Evolutionary conservation across 768 basidiomycete genomes (phyloP), one percentile per base, ranked within the genome.

Genomic region (Xerocomus brunneocitrinus): DNA sequence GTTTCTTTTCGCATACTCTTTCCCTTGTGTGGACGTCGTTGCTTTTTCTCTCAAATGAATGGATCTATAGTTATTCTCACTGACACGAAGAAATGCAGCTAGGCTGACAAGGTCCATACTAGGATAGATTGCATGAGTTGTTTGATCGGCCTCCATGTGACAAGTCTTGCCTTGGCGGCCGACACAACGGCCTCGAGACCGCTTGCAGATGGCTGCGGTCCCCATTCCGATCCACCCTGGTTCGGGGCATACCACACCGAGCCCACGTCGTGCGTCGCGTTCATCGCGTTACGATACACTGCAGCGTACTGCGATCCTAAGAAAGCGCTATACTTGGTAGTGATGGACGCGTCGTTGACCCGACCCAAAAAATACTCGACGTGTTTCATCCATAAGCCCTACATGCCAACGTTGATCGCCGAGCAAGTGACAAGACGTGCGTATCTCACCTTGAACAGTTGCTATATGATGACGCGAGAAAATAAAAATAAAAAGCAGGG

Each of bases 361-460:
- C 46, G 56, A 55, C 80, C 78, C 28, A 82, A 69, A 59, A 81
- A 79, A 56, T 71, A 79, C 45, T 75, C 73, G 5, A 81, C 54
- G 47, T 79, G 76, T 56, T 81, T 81, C 14, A 71, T 79, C 77
- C 79, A 79, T 16, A 80, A 54, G 13, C 80, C 78, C 63, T 64
- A 12, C 34, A 40, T 24, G 16, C 19, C n/a, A 4, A 38, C 24
- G 34, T 43, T 34, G 13, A 22, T 51, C 50, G 32, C 32, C 35
- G 16, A 22, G 16, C n/a, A 1, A 31, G 28, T 7, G 31, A 34
- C 12, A 28, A n/a, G 31, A 35, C 47, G 19, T 19, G 41, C 39
- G 3, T 2, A 6, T 39, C 53, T 44, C n/a, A 58, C 52, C 77
- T 78, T 63, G 59, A 69, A 69, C 5, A 62, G 47, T 62, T 68